Evolutionary conservation across 2,329 filamentous ascomycete species (phyloP), one percentile per base, ranked within the genome.

Genomic region (Bimuria novae-zelandiae): DNA sequence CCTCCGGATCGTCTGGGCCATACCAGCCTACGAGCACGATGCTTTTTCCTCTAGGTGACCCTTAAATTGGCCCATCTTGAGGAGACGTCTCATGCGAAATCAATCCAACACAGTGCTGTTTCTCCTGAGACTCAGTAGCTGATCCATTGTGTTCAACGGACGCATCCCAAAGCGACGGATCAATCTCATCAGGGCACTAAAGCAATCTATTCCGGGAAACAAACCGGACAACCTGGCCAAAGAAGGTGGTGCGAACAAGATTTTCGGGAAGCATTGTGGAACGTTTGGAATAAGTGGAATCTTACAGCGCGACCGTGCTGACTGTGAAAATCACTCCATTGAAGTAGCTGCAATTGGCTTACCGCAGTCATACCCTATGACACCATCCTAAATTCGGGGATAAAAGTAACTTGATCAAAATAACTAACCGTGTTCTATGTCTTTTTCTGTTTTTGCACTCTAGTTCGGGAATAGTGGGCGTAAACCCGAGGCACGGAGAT

Each of bases 21-120:
- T 74, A 75, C 69, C 72, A 74, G 40, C 69, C 66, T 3, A 75
- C 61, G 2, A 69, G 33, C 3, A 64, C 45, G 8, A 58, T 62
- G 8, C 59, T 30, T 16, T 22, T 11, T 35, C 22, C 52, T 4
- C 5, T 16, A n/a, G 17, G 16, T 2, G 43, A 7, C 1, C 19
- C 16, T 17, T 21, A n/a, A 27, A 2, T 21, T 23, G 3, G 3
- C 12, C 22, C 17, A 22, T 21, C 14, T 36, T 4, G 19, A 5
- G 3, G 6, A n/a, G 27, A 23, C 10, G 29, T 6, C 16, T 22
- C 16, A 16, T 19, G 41, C 19, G n/a, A 8, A 39, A 10, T n/a
- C 21, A 11, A 14, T 14, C 19, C 16, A 19, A 22, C 12, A 27
- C 23, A 12, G n/a, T 1, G 5, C 25, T 32, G 12, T 36, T 36